phyloP scores from a whole-genome alignment of 148 eudicot species.

The Amaranthus cruentus region DNA sequence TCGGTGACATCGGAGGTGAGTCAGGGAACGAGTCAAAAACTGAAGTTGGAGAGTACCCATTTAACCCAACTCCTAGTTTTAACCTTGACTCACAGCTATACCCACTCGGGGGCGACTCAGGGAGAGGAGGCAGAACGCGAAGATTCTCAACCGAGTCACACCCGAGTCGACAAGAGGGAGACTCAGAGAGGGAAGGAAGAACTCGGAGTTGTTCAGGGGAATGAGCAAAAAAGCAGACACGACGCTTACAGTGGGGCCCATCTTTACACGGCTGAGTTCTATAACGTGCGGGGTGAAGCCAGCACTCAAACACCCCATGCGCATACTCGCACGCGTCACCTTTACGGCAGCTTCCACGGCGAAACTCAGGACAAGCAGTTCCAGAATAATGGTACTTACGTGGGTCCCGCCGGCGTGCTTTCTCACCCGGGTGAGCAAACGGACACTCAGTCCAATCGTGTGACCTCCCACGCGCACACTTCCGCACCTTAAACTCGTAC shows the following conservation, averaged over 20 bases:
- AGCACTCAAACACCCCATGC: constrained; percentile 87
- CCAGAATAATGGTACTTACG: constrained; percentile 50
- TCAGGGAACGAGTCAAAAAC: constrained; percentile 18
- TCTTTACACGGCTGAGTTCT: constrained; percentile 87
- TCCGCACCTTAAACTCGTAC: constrained; percentile 69
- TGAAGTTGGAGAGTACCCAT: constrained; percentile 8
- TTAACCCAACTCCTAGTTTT: not conserved
- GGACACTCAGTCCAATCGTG: constrained; percentile 90
- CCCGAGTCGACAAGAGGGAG: constrained; percentile 29
- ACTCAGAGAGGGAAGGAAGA: constrained; percentile 26
- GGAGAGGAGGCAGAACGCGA: not conserved
- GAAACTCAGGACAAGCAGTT: constrained; percentile 68
- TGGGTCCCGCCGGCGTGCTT: constrained; percentile 65
- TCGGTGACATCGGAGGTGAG: constrained; percentile 58
- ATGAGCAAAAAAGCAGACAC: constrained; percentile 88
- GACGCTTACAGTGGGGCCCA: constrained; percentile 54
- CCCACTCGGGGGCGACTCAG: no score
- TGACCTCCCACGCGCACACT: constrained; percentile 59
- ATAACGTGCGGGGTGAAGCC: constrained; percentile 83
- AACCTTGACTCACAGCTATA: not conserved
- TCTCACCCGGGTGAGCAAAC: constrained; percentile 66
- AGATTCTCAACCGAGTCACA: constrained; percentile 15
- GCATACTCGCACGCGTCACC: constrained; percentile 81
- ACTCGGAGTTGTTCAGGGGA: constrained; percentile 53
- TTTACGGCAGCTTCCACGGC: constrained; percentile 51